These are phyloP conservation scores for Beverwykella pulmonaria DNA, from an alignment of 495 filamentous ascomycete species.

Conservation along the genomic window DNA sequence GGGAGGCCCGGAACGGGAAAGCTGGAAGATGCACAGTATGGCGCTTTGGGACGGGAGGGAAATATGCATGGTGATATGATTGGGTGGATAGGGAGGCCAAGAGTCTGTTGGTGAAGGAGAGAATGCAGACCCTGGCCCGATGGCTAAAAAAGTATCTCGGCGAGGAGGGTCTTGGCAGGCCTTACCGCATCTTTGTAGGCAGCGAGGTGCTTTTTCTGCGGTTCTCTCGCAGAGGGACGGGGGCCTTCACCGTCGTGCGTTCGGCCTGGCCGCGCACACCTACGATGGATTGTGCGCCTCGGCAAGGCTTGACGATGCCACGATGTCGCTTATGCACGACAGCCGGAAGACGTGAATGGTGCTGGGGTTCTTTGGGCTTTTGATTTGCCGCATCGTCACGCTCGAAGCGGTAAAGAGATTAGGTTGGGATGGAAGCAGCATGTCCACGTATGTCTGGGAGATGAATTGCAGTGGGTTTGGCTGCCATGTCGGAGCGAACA, in stretches of 20 bases:
- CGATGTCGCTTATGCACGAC: conserved; percentile 24
- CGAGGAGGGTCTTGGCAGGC: background rate
- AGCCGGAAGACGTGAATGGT: conserved; percentile 20
- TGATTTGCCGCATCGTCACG: conserved; percentile 18
- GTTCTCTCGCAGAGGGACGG: background rate
- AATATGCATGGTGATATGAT: background rate
- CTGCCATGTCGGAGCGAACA: background rate
- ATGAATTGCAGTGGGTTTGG: background rate
- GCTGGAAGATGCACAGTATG: conserved; percentile 1
- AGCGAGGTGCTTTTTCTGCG: background rate
- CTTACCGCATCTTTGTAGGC: conserved; percentile 18
- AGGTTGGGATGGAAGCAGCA: background rate
- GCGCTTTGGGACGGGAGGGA: background rate
- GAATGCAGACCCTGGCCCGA: background rate
- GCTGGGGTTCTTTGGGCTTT: background rate
- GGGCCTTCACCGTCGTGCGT: background rate
- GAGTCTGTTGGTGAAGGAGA: conserved; percentile 1
- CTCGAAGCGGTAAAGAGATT: conserved; percentile 29
- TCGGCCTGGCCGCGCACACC: conserved; percentile 2
- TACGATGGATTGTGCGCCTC: background rate
- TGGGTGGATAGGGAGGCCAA: background rate
- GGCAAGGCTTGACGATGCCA: conserved; percentile 11
- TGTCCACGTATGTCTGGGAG: conserved; percentile 17
- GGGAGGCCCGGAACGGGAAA: conserved; percentile 3
- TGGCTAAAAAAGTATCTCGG: background rate